phyloP scores from a whole-genome alignment of 768 basidiomycete genomes.

The Boletus reticulatus region DNA sequence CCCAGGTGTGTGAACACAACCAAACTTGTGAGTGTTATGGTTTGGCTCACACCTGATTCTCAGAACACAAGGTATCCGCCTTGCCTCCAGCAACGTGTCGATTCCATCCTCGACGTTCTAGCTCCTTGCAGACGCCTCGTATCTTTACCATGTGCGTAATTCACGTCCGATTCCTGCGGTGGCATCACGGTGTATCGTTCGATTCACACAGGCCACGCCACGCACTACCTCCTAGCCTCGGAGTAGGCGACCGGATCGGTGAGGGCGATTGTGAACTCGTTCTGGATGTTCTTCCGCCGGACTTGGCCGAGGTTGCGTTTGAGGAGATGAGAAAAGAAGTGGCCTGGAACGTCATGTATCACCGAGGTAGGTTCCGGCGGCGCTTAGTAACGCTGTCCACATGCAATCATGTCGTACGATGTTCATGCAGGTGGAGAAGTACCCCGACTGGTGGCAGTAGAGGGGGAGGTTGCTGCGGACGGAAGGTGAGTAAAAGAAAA shows the following conservation, averaged over 20 bases:
- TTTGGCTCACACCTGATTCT: neutral
- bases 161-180: neutral
- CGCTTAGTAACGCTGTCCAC: neutral
- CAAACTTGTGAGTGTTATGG: constrained; percentile 1
- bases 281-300: constrained; percentile 52
- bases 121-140: neutral
- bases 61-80: constrained; percentile 18
- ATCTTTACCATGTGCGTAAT: constrained; percentile 16
- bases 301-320: constrained; percentile 56
- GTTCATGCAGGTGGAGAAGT: constrained; percentile 65
- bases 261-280: constrained; percentile 70
- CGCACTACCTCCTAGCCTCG: constrained; percentile 25
- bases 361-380: constrained; percentile 50
- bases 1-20: constrained; percentile 3
- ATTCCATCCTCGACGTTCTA: neutral
- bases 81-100: constrained; percentile 4
- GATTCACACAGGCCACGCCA: constrained; percentile 19
- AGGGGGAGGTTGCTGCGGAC: constrained; percentile 51
- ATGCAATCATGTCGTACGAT: constrained; percentile 1
- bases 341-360: constrained; percentile 70
- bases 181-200: neutral
- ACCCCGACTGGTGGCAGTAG: constrained; percentile 60
- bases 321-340: constrained; percentile 62
- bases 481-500: constrained; percentile 40
- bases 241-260: constrained; percentile 47